Evolutionary conservation across 2,329 filamentous ascomycete species (phyloP).

Genomic region (Acrocalymma vagum): DNA sequence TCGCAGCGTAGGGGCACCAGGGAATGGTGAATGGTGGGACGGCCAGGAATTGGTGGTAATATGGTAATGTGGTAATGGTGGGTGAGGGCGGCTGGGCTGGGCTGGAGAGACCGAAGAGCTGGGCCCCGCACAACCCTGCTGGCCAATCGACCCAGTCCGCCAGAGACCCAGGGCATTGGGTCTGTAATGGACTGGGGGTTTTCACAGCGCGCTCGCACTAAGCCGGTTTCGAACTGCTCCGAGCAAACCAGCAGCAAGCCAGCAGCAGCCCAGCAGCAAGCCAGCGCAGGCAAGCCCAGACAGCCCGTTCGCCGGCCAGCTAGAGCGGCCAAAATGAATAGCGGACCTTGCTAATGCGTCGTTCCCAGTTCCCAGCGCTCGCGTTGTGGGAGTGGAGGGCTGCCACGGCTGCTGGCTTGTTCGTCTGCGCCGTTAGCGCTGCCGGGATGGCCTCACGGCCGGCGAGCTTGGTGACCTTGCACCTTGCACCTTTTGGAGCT

Average conservation of each 20-base stretch:
- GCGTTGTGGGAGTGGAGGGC: too few species aligned
- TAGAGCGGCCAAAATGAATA: conserved; percentile 17
- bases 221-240: conserved; percentile 1
- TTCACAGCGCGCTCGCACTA: too few species aligned
- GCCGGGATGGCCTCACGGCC: conserved; percentile 1
- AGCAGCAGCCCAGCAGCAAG: conserved; percentile 20
- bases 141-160: conserved; percentile 12
- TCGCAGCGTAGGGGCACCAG: too few species aligned
- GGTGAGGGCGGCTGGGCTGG: too few species aligned
- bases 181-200: too few species aligned
- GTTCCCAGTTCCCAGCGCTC: conserved; percentile 11
- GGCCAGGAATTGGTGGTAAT: too few species aligned
- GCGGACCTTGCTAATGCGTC: conserved; percentile 15
- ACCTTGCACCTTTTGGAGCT: too few species aligned
- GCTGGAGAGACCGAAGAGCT: conserved; percentile 5
- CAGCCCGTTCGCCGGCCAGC: conserved; percentile 7
- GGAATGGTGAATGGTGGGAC: too few species aligned
- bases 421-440: conserved; percentile 3
- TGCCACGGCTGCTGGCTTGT: too few species aligned
- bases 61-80: conserved; percentile 3
- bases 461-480: too few species aligned
- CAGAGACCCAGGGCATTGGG: conserved; percentile 30
- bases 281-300: background rate
- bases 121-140: conserved; percentile 8
- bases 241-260: conserved; percentile 15